These are phyloP conservation scores for Penicillium sp. DNA, from an alignment of 2,329 filamentous ascomycete genomes.

Conservation along the genomic window DNA sequence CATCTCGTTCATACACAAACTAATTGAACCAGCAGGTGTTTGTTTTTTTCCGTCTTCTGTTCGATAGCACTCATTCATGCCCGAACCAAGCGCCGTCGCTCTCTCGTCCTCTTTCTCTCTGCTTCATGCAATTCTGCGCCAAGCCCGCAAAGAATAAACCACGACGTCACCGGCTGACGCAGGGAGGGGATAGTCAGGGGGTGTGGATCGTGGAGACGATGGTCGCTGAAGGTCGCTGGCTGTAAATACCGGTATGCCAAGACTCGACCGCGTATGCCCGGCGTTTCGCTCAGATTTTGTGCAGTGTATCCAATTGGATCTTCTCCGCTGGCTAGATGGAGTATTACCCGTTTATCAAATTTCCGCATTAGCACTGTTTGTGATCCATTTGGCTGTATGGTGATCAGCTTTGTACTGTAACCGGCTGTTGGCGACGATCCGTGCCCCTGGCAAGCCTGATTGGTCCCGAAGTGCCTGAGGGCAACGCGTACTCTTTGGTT, in stretches of 20 bases:
- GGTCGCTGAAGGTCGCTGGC: no score
- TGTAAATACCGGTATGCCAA: conserved; percentile 10
- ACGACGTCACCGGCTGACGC: conserved; percentile 34
- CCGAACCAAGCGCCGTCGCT: no score
- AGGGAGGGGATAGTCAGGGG: conserved; percentile 32
- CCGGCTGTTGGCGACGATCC: conserved; percentile 23
- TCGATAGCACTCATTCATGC: background rate
- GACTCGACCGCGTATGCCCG: conserved; percentile 14
- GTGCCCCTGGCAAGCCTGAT: conserved; percentile 22
- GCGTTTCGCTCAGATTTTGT: conserved; percentile 1
- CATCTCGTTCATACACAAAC: no score
- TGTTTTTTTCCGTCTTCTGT: no score
- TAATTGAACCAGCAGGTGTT: no score
- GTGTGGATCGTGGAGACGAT: conserved; percentile 7
- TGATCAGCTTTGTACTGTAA: background rate
- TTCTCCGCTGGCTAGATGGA: background rate
- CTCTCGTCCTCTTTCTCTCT: no score
- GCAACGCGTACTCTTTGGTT: conserved; percentile 25
- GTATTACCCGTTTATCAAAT: background rate
- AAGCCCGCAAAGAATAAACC: background rate
- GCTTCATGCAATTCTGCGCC: background rate
- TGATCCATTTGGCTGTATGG: background rate
- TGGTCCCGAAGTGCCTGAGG: conserved; percentile 15
- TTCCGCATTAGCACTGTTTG: background rate
- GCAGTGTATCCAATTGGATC: background rate